Base-by-base conservation (phyloP, 1,139 yeast species). In the Meyerozyma sp. region DNA sequence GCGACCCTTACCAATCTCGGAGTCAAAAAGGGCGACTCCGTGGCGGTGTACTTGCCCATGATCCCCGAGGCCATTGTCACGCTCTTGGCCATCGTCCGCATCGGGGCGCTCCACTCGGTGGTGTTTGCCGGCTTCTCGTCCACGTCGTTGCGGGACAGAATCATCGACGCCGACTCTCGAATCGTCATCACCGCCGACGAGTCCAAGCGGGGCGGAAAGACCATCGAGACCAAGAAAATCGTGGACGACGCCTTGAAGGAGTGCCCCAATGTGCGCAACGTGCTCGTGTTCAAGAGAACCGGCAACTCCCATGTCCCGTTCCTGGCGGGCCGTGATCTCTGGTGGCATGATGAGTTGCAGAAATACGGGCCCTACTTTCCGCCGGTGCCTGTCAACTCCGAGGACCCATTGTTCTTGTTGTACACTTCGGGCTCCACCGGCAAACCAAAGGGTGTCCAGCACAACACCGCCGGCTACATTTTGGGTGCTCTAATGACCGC, bases 1-100 rank as follows among this genome's bases (percentile, higher is more conserved):
- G 89, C 82, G 55, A 81, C 84, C 47, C 75, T 82, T 65, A 73
- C 71, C 50, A 71, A 70, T 52, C 65, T 81, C 58, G 91, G 91
- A 47, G 91, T 85, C 49, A 75, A 75, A 56, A 85, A 85, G 65
- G 93, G 93, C 50, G 94, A 86, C 58, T 81, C 91, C 6, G 93
- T 86, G 38, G 94, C 94, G 3, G 91, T 86, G 40, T 86, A 86
- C 62, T 72, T 86, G 62, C 95, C 94, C 52, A 86, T 86, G 95
- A 82, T 84, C 50, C 93, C 94, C 26, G 90, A 85, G 65, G 91
- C 93, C 2, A 56, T 86, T 49, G 75, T 84, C 37, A 77, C 94
- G 1, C 66, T 86, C 50, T 68, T 86, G 65, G 93, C 94, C 23
- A 83, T 85, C 60, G 74, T 75, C 20, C 76, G 95, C 66, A 74